Base-by-base conservation (phyloP, 2,329 filamentous ascomycete species). In the Periconia sp. region DNA sequence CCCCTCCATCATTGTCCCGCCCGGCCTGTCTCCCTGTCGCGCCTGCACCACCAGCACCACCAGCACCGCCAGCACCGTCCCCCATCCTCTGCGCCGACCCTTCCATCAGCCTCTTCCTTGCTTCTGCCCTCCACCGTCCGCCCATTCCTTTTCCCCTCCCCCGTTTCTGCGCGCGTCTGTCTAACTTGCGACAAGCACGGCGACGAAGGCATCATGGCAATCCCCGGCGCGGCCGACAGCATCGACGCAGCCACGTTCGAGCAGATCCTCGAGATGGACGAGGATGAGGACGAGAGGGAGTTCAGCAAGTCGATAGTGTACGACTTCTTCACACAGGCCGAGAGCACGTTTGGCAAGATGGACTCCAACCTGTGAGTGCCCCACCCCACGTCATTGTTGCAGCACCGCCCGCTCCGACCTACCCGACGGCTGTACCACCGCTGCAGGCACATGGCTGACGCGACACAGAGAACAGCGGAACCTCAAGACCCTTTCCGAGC, bases 231-330 rank as follows among this genome's bases (percentile, higher is more conserved):
- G 54, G 85, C 83, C 46, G 88, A 94, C 54, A 79, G 80, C 66
- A 85, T 99, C 72, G 92, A 97, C 70, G 74, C 78, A 48, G 69
- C 73, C 41, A 95, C 91, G 43, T 99, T 99, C 63, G 85, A 86
- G 61, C 94, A 97, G 77, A 97, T 99, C 68, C 83, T 97, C 51
- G 94, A 97, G 73, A 96, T 99, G 92, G 94, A 99, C 70, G 94
- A 97, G 53, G 88, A 89, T 53, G 87, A 89, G 56, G 83, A 85
- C 9, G 88, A 92, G 52, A 81, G 85, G 59, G 90, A 96, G 35
- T 97, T 97, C 78, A 95, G 88, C 74, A 83, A 79, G 60, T 86
- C 87, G 48, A 92, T 99, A 55, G 92, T 97, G 35, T 87, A 84
- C 66, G 89, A 90, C 49, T 99, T 96, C 77, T 95, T 97, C 58